A percentile compares a stretch with the other conserved stretches of the same genome.
Evolutionary conservation across 768 basidiomycete genomes (phyloP).

Genomic region (Rickenella mellea): DNA sequence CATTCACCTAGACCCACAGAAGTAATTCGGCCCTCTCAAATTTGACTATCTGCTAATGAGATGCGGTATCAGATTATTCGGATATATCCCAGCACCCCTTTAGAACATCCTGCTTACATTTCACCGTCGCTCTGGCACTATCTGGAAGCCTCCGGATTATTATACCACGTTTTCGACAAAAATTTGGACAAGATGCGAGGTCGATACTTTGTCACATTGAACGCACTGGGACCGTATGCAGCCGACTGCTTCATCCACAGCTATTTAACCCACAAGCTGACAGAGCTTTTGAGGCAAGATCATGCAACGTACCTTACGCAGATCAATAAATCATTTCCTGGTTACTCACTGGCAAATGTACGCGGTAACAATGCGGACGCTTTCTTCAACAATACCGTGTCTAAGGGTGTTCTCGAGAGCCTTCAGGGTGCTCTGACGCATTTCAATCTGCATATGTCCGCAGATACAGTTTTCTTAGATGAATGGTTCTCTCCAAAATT

Average conservation of each 20-base stretch:
- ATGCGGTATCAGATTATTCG: slow-evolving; percentile 36
- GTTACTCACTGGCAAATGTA: too few relatives aligned
- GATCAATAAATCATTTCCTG: background rate
- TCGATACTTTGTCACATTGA: slow-evolving; percentile 51
- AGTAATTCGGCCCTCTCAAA: slow-evolving; percentile 22
- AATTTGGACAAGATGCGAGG: slow-evolving; percentile 51
- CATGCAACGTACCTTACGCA: slow-evolving; percentile 19
- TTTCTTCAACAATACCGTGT: too few relatives aligned
- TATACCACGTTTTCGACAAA: slow-evolving; percentile 30
- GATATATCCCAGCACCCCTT: slow-evolving; percentile 43
- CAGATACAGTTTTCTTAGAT: slow-evolving; percentile 24
- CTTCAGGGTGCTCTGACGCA: background rate
- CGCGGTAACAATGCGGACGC: too few relatives aligned
- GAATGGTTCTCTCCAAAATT: slow-evolving; percentile 73
- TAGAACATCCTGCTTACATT: slow-evolving; percentile 42
- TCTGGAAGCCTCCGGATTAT: slow-evolving; percentile 29
- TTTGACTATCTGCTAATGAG: too few relatives aligned
- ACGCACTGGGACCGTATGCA: slow-evolving; percentile 62
- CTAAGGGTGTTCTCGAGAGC: background rate
- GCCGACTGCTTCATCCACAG: slow-evolving; percentile 51
- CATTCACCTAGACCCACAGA: slow-evolving; percentile 61
- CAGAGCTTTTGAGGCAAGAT: slow-evolving; percentile 42
- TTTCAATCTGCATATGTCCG: background rate
- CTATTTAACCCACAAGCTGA: slow-evolving; percentile 4
- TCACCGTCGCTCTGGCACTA: slow-evolving; percentile 45